These are phyloP conservation scores for Colletotrichum musae DNA, from an alignment of 2,329 filamentous ascomycete genomes.

Conservation along the genomic window DNA sequence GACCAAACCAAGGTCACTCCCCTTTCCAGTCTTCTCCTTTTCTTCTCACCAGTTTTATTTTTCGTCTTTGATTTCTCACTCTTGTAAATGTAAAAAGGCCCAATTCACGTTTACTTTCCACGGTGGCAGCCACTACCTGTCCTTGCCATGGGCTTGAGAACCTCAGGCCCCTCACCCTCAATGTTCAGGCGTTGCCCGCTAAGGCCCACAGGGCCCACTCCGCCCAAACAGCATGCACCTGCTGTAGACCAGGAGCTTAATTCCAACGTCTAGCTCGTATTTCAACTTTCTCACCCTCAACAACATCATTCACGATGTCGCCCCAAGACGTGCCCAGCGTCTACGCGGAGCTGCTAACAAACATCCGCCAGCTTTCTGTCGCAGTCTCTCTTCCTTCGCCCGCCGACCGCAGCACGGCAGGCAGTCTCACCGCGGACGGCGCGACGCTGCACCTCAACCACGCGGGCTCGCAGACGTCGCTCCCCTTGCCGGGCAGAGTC, in stretches of 20 bases:
- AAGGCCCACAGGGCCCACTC: too few species aligned
- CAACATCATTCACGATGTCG: conserved; percentile 15
- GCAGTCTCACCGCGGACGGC: conserved; percentile 61
- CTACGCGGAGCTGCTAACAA: conserved; percentile 76
- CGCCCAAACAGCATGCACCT: too few species aligned
- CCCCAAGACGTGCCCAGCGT: conserved; percentile 51
- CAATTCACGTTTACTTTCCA: too few species aligned
- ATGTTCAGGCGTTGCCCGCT: too few species aligned
- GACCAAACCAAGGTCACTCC: too few species aligned
- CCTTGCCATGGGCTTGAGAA: too few species aligned
- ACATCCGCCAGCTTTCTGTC: conserved; percentile 75
- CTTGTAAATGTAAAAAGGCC: too few species aligned
- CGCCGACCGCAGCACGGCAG: conserved; percentile 58
- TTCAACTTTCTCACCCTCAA: background rate
- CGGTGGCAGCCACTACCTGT: too few species aligned
- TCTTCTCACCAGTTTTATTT: too few species aligned
- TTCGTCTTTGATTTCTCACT: too few species aligned
- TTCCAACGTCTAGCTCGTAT: conserved; percentile 16
- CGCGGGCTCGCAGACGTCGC: conserved; percentile 50
- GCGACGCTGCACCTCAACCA: conserved; percentile 64
- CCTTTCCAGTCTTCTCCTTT: too few species aligned
- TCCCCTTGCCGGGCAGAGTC: conserved; percentile 62
- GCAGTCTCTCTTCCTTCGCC: conserved; percentile 65
- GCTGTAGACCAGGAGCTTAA: conserved; percentile 1
- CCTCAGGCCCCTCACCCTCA: too few species aligned